Evolutionary conservation across 2,329 filamentous ascomycete genomes (phyloP).

Genomic region (Venturia aucupariae): DNA sequence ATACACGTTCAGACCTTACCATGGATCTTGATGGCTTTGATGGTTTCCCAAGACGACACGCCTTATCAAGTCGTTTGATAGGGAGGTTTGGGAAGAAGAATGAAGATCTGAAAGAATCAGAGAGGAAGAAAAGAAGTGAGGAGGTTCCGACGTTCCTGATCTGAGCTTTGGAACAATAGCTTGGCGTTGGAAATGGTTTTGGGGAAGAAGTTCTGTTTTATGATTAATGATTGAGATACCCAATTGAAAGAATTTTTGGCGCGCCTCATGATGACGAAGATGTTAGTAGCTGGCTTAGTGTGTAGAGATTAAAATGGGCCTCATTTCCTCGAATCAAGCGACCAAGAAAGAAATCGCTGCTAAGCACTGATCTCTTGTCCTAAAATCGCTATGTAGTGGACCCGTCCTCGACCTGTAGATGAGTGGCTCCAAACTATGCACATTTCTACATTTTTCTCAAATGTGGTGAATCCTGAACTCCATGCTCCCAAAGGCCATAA

Average conservation of each 20-base stretch:
- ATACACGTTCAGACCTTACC: background rate
- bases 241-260: background rate
- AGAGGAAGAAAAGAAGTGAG: conserved; percentile 3
- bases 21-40: conserved; percentile 1
- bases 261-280: background rate
- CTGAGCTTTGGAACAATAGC: background rate
- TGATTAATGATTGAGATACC: conserved; percentile 1
- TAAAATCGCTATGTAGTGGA: no score
- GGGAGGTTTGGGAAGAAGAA: conserved; percentile 11
- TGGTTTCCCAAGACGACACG: background rate
- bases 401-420: background rate
- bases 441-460: background rate
- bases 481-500: background rate
- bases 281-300: background rate
- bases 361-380: no score
- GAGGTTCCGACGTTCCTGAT: conserved; percentile 14
- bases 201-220: background rate
- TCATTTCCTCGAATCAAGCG: no score
- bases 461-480: background rate
- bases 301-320: no score
- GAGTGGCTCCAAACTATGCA: background rate
- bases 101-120: background rate
- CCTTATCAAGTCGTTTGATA: background rate
- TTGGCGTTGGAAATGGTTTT: background rate
- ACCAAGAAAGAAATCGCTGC: no score